Base-by-base conservation (phyloP, 2,329 filamentous ascomycete species). In the Epichloe baconii region DNA sequence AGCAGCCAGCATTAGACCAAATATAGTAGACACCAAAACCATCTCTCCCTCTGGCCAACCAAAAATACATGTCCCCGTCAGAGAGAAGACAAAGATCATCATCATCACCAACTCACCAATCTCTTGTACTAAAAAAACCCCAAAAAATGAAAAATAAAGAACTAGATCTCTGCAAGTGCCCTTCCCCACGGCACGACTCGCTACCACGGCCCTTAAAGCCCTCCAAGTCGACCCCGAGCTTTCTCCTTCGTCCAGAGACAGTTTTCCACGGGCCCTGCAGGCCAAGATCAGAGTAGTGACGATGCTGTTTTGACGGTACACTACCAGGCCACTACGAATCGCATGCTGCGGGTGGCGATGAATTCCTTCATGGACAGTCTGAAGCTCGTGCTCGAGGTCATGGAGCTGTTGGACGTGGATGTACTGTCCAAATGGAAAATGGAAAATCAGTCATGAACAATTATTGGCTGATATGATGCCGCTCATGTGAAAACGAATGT, bases 351-450 rank as follows among this genome's bases (percentile, higher is more conserved):
- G 44, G 93, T 98, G 2, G 87, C 91, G 3, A 90, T 96, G 52
- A 97, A 97, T 69, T 88, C 89, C 10, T 96, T 96, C 68, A 89
- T 97, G 76, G 91, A 97, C 61, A 94, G 85, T 59, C 67, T 96
- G 51, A 80, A 82, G 49, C 80, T 96, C 5, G 84, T 96, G 1
- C 67, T 96, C 42, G 86, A 89, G 50, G 86, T 95, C 15, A 95
- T 96, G 86, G 82, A 87, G 66, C 85, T 94, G 65, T 69, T 97
- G 60, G 91, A 97, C 67, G 79, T 83, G 26, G 90, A 96, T 70
- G 84, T 93, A 2, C 65, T 95, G 40, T 78, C 52, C 12, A 55
- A 58, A 47, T 52, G 58, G 50, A 51, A 57, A 56, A 49, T 52
- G 53, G 44, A 50, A 46, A 44, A 51, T 43, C 49, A 31, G 17